A percentile compares a stretch with the other conserved stretches of the same genome.
phyloP scores from a whole-genome alignment of 176 grass and related monocot genomes.

The Hsuehochloa calcarea region DNA sequence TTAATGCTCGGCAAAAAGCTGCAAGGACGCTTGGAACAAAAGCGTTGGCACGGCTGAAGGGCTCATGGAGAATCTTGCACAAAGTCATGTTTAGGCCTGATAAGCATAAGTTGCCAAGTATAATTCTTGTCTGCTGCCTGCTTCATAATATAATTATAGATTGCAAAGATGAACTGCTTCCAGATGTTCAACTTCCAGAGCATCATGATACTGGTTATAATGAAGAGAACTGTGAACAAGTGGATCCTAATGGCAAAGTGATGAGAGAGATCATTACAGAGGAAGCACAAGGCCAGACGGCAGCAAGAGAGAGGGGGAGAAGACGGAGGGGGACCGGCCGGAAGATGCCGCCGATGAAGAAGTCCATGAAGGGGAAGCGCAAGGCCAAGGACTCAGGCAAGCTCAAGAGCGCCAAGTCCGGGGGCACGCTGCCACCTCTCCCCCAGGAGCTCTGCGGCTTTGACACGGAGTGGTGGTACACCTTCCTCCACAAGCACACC shows the following conservation, averaged over 20 bases:
- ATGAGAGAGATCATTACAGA: conserved; percentile 77
- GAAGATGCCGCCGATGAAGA: conserved; percentile 63
- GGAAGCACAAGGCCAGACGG: too few species aligned
- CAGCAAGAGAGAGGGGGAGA: background rate
- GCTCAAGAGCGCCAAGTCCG: conserved; percentile 41
- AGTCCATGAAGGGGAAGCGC: conserved; percentile 71
- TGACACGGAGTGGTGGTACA: conserved; percentile 95
- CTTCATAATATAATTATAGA: conserved; percentile 99
- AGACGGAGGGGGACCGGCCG: background rate
- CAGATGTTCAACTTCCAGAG: conserved; percentile 56
- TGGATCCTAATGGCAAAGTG: conserved; percentile 58
- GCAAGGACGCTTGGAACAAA: conserved; percentile 59
- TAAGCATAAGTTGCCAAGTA: conserved; percentile 94
- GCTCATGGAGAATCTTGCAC: conserved; percentile 96
- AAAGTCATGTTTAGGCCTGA: conserved; percentile 99
- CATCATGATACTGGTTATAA: conserved; percentile 83
- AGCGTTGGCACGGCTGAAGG: conserved; percentile 76
- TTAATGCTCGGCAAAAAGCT: conserved; percentile 57
- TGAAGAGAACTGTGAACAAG: conserved; percentile 55
- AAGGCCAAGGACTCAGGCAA: conserved; percentile 63
- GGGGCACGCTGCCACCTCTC: conserved; percentile 22
- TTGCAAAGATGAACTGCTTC: conserved; percentile 60
- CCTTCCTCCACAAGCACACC: conserved; percentile 66
- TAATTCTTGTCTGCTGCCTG: conserved; percentile 92
- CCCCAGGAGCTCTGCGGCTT: conserved; percentile 60